These are phyloP conservation scores for Amanita thiersii DNA, from an alignment of 768 basidiomycete species.

Conservation along the genomic window DNA sequence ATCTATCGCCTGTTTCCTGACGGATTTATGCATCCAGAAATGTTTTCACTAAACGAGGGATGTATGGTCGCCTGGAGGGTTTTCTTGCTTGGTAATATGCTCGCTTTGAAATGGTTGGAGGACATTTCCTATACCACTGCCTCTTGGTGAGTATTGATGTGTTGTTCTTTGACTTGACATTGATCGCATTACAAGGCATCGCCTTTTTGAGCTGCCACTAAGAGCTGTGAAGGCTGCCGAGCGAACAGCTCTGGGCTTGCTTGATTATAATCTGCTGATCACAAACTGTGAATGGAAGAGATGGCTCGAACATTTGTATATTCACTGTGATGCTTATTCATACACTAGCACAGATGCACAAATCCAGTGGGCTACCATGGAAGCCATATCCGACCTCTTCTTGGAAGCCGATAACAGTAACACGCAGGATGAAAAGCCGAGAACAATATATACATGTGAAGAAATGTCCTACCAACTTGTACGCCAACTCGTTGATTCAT, in stretches of 20 bases:
- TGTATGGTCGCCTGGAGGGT: constrained; percentile 30
- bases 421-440: neutral
- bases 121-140: constrained; percentile 45
- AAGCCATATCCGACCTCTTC: neutral
- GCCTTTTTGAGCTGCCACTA: constrained; percentile 3
- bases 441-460: constrained; percentile 1
- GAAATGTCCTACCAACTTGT: constrained; percentile 6
- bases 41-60: constrained; percentile 7
- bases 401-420: neutral
- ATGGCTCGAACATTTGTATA: constrained; percentile 7
- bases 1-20: constrained; percentile 45
- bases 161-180: neutral
- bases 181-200: neutral
- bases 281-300: constrained; percentile 10
- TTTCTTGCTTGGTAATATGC: constrained; percentile 44
- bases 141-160: constrained; percentile 35
- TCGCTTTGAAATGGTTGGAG: constrained; percentile 59
- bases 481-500: constrained; percentile 4
- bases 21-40: constrained; percentile 12
- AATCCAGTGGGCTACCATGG: constrained; percentile 1
- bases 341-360: neutral
- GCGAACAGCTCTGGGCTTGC: constrained; percentile 10
- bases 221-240: constrained; percentile 13
- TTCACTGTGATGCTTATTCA: constrained; percentile 1
- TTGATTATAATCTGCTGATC: constrained; percentile 14